phyloP scores from a whole-genome alignment of 1,139 yeast species.

The Debaryomycetaceae sp. region DNA sequence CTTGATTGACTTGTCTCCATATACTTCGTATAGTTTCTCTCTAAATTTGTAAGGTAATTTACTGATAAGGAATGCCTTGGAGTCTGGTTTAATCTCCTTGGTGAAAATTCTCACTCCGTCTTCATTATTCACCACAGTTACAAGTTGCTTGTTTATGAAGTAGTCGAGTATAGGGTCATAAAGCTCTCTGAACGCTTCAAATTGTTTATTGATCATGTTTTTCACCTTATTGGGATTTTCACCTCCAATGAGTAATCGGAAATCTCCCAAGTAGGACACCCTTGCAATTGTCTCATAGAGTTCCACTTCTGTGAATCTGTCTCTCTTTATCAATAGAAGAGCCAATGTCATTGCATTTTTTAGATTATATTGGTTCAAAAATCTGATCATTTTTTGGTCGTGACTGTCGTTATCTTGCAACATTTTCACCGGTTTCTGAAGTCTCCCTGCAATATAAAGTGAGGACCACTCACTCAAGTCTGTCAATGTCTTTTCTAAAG shows the following conservation, averaged over 20 bases:
- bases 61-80: constrained; percentile 28
- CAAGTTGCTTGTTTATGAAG: constrained; percentile 19
- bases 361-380: constrained; percentile 73
- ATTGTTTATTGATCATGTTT: constrained; percentile 82
- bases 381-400: constrained; percentile 44
- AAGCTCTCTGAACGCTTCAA: constrained; percentile 59
- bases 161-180: constrained; percentile 58
- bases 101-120: constrained; percentile 14
- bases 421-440: constrained; percentile 89
- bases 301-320: constrained; percentile 53
- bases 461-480: constrained; percentile 84
- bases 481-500: constrained; percentile 52
- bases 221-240: constrained; percentile 87
- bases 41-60: constrained; percentile 55
- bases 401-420: constrained; percentile 54
- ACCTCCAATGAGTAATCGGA: constrained; percentile 81
- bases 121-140: constrained; percentile 13
- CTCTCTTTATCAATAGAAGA: constrained; percentile 41
- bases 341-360: constrained; percentile 79
- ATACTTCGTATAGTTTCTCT: constrained; percentile 39
- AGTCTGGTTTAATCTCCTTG: constrained; percentile 13
- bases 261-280: constrained; percentile 86
- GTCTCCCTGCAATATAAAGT: constrained; percentile 84
- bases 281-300: constrained; percentile 76
- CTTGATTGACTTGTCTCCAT: constrained; percentile 28